These are phyloP conservation scores for Phaseolus coccineus DNA, from an alignment of 331 rosid species.

Conservation along the genomic window DNA sequence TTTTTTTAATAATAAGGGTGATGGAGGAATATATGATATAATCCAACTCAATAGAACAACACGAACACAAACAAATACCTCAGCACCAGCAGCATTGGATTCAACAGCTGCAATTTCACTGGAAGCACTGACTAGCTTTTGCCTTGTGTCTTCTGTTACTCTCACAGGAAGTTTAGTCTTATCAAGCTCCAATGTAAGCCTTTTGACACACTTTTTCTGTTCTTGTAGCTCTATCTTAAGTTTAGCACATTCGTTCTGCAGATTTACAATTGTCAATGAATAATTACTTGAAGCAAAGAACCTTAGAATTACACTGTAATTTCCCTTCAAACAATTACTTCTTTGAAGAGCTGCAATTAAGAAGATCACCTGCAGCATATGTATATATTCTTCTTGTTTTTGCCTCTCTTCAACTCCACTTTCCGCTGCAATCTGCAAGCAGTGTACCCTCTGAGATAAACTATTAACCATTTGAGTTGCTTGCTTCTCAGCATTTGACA, in stretches of 20 bases:
- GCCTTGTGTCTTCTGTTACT: neutral
- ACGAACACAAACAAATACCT: slow-evolving; percentile 51
- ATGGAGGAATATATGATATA: no score
- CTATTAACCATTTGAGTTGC: slow-evolving; percentile 71
- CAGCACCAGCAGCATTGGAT: slow-evolving; percentile 29
- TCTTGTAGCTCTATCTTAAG: slow-evolving; percentile 67
- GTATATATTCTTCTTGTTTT: slow-evolving; percentile 69
- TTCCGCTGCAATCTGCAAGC: slow-evolving; percentile 44
- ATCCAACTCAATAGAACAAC: neutral
- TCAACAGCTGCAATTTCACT: slow-evolving; percentile 58
- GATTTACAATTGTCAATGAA: neutral
- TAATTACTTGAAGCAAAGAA: neutral
- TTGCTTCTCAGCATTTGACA: slow-evolving; percentile 76
- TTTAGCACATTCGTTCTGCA: slow-evolving; percentile 75
- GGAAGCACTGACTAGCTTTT: slow-evolving; percentile 8
- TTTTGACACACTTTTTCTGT: slow-evolving; percentile 57
- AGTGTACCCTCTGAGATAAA: slow-evolving; percentile 71
- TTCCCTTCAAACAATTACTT: neutral
- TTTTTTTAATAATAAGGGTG: no score
- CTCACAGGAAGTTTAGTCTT: slow-evolving; percentile 39
- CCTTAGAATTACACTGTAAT: neutral
- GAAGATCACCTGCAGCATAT: slow-evolving; percentile 59
- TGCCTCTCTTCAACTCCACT: slow-evolving; percentile 63
- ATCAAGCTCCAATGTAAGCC: slow-evolving; percentile 60
- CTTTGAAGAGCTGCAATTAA: neutral